Evolutionary conservation across 768 basidiomycete genomes (phyloP), one percentile per base, ranked within the genome.

Genomic region (Lactifluus subvellereus): DNA sequence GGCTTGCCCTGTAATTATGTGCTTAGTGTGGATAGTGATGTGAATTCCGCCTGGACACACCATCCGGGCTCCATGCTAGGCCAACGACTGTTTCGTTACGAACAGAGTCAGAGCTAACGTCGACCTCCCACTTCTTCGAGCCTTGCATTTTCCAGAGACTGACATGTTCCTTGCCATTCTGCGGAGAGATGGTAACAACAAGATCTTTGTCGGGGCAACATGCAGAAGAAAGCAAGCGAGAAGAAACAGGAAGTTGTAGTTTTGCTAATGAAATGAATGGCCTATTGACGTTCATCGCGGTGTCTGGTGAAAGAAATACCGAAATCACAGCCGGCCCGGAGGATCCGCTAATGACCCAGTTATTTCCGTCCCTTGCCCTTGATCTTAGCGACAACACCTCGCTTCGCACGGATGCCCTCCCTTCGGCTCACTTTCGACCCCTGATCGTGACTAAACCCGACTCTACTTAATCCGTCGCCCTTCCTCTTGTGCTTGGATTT

Each of bases 191-290:
- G 8, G 91, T 75, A 32, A 86, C 76, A 4, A 91, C 74, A 47
- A 92, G 77, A 73, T 93, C 91, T 72, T 92, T 93, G 76, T 92
- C 91, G 9, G 90, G 89, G 72, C 91, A 91, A 69, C 90, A 91
- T 52, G 90, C 83, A 22, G 84, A 80, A 10, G 76, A 61, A 30
- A 88, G 73, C 35, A 91, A 68, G 45, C 86, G 83, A 59, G 82
- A 82, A 35, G 82, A 76, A 7, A 82, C 75, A 6, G 86, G 82
- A 13, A 90, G 73, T 48, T 78, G 79, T 35, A 88, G 71, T 37
- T 77, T 78, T 27, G 84, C 82, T 58, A 91, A 77, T 35, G 83
- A 77, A 32, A 80, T 75, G 69, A 87, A 87, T 2, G 82, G 77
- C 57, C 78, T 79, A 45, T 70, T 63, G 45, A 48, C 10, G 56